Conservation (phyloP, 2,329 filamentous ascomycete genomes). For the Xylariaceae sp. region DNA sequence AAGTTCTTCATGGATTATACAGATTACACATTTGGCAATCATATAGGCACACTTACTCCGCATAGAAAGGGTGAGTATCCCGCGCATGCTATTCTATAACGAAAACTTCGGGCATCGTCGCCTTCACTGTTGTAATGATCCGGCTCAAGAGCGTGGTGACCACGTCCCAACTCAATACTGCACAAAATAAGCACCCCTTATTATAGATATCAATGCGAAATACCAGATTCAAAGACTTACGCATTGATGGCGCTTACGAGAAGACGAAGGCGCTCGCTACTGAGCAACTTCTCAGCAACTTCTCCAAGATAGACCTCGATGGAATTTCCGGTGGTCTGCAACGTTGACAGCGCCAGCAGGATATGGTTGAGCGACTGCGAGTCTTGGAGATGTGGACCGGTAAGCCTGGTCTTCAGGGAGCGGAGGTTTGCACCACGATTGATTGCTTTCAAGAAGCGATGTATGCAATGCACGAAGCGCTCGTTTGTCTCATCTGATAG, state of each 20-base stretch:
- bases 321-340: slow-evolving; percentile 1
- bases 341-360: neutral
- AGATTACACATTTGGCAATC: too few species aligned
- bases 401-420: slow-evolving; percentile 12
- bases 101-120: too few species aligned
- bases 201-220: too few species aligned
- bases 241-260: too few species aligned
- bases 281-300: slow-evolving; percentile 7
- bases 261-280: neutral
- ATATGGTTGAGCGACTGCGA: slow-evolving; percentile 6
- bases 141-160: slow-evolving; percentile 8
- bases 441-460: slow-evolving; percentile 3
- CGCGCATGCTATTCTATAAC: too few species aligned
- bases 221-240: too few species aligned
- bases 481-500: slow-evolving; percentile 7
- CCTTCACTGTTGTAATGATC: slow-evolving; percentile 12
- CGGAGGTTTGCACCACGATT: slow-evolving; percentile 7
- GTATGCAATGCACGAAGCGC: slow-evolving; percentile 12
- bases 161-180: slow-evolving; percentile 8
- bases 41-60: too few species aligned
- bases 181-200: neutral
- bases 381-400: neutral
- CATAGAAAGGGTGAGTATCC: too few species aligned
- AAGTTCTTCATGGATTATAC: too few species aligned
- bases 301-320: slow-evolving; percentile 9